phyloP scores from a whole-genome alignment of 768 basidiomycete species.

The Polyporus arcularius region DNA sequence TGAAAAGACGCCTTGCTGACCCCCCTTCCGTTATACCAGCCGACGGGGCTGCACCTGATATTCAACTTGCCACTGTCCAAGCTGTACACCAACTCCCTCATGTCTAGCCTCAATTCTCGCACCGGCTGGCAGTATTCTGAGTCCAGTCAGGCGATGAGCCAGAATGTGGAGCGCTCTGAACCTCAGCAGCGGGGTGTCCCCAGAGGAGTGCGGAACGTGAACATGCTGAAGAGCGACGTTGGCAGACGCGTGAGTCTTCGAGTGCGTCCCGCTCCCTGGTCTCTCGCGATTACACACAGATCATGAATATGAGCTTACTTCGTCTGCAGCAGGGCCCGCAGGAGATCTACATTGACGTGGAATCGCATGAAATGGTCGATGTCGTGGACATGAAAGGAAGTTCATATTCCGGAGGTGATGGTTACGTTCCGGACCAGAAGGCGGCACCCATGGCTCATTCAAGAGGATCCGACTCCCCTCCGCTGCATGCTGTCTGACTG shows the following conservation, averaged over 20 bases:
- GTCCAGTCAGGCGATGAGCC: slow-evolving; percentile 5
- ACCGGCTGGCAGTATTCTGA: slow-evolving; percentile 32
- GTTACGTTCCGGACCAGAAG: neutral
- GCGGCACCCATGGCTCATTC: neutral
- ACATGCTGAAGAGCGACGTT: slow-evolving; percentile 5
- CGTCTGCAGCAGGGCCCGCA: slow-evolving; percentile 5
- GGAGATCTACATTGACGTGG: slow-evolving; percentile 32
- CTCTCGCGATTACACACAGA: neutral
- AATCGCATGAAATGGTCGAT: slow-evolving; percentile 36
- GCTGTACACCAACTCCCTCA: slow-evolving; percentile 41
- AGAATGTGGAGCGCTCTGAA: neutral
- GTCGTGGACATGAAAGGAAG: slow-evolving; percentile 13
- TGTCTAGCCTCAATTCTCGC: slow-evolving; percentile 41
- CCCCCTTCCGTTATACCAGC: slow-evolving; percentile 1
- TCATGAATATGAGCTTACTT: neutral
- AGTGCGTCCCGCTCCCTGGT: neutral
- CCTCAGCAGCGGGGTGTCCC: neutral
- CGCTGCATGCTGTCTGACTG: no score
- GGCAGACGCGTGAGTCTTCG: neutral
- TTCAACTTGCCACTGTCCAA: slow-evolving; percentile 40
- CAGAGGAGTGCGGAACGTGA: slow-evolving; percentile 1
- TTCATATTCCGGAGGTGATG: neutral
- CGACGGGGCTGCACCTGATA: slow-evolving; percentile 30
- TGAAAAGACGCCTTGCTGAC: neutral
- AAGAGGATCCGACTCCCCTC: no score